Percentiles rank a stretch among this genome's conserved stretches.
phyloP scores from a whole-genome alignment of 331 rosid species.

The Acacia concinna region DNA sequence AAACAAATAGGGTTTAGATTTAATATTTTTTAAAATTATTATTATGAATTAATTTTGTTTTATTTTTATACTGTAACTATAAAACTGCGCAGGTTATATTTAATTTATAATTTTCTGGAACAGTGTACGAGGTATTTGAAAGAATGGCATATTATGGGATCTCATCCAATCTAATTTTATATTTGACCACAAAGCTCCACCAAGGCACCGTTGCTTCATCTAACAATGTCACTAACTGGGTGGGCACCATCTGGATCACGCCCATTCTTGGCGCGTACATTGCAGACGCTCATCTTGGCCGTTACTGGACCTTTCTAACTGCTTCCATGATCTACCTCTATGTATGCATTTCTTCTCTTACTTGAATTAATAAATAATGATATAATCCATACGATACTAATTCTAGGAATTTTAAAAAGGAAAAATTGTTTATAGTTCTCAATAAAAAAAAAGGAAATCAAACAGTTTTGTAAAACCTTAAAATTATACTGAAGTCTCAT shows the following conservation, averaged over 20 bases:
- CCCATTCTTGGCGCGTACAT: conserved; percentile 75
- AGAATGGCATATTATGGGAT: conserved; percentile 93
- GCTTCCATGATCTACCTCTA: conserved; percentile 62
- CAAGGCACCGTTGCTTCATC: conserved; percentile 67
- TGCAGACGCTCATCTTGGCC: conserved; percentile 74
- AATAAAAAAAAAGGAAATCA: no score
- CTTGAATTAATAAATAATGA: not conserved
- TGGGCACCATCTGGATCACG: conserved; percentile 72
- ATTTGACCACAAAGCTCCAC: conserved; percentile 59
- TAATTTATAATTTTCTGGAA: not conserved
- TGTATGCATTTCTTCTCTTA: conserved; percentile 33
- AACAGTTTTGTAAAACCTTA: no score
- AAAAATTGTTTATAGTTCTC: no score
- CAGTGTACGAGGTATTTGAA: conserved; percentile 78
- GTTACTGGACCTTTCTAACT: conserved; percentile 65
- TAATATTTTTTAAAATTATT: no score
- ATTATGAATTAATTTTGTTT: no score
- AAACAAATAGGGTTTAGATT: no score
- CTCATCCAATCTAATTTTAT: conserved; percentile 63
- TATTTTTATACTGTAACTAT: no score
- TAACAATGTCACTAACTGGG: conserved; percentile 80
- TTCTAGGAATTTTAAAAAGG: no score
- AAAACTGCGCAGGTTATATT: no score
- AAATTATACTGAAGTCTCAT: no score
- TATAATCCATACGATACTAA: not conserved